Evolutionary conservation across 176 grass and related monocot genomes (phyloP), one percentile per base, ranked within the genome.

Genomic region (Oryza officinalis): DNA sequence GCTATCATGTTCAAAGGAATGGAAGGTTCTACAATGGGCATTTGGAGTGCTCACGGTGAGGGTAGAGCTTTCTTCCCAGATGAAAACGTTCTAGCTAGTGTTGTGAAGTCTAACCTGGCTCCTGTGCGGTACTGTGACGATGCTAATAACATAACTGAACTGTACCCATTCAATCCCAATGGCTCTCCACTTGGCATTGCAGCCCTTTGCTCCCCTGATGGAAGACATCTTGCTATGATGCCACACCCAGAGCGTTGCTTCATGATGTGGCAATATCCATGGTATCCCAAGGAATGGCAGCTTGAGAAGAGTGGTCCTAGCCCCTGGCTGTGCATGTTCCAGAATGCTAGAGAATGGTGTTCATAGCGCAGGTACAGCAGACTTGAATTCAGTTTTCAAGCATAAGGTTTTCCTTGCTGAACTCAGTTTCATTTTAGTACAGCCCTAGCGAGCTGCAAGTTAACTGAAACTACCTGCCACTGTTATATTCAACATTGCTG

Each of bases 261-360:
- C 76, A 94, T 99, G 96, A 99, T 99, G 93, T 94, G 96, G 96
- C 93, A 99, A 73, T 96, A 90, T 79, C 93, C 91, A 59, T 99
- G 93, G 96, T 94, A 90, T 80, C 96, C 93, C 4, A 96, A 95
- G 68, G 89, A 96, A 26, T 96, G 96, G 96, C 77, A 83, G 47
- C 78, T 94, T 83, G 89, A 96, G 65, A 89, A 84, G 90, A 90
- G 79, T 68, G 77, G 91, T 6, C 96, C 93, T 11, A 99, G 96
- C 41, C 96, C 93, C 63, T 99, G 93, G 91, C 27, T 96, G 44
- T 75, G 65, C 32, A 94, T 98, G 96, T 98, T 98, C 83, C 93
- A 98, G 80, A 98, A 98, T 85, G 93, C 89, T 28, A 81, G 87
- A 32, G 83, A 99, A 86, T 99, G 89, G 89, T 99, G 93, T 37